phyloP scores from a whole-genome alignment of 2,329 filamentous ascomycete species.

The Diaporthe sp. region DNA sequence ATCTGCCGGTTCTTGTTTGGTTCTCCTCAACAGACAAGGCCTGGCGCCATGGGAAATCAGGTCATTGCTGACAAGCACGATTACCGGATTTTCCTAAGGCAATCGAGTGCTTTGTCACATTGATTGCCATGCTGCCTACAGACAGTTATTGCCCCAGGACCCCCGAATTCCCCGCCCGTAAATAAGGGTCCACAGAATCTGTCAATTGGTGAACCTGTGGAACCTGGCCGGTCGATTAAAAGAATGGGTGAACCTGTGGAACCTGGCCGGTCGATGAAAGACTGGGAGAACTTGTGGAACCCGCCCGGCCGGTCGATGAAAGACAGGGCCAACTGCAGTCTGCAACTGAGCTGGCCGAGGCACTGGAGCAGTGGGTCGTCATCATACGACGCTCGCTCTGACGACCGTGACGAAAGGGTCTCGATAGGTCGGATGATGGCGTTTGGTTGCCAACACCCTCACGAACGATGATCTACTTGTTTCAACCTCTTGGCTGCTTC shows the following conservation, averaged over 20 bases:
- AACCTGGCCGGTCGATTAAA: not conserved
- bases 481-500: not conserved
- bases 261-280: not conserved
- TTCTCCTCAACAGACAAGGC: not conserved
- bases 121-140: not conserved
- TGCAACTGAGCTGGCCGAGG: not conserved
- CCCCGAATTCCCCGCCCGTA: not conserved
- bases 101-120: not conserved
- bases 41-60: slow-evolving; percentile 25
- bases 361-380: not conserved
- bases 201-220: slow-evolving; percentile 8
- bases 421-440: not conserved
- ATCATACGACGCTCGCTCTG: slow-evolving; percentile 7
- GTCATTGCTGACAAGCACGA: slow-evolving; percentile 19
- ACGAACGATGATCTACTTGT: slow-evolving; percentile 10
- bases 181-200: slow-evolving; percentile 22
- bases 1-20: slow-evolving; percentile 10
- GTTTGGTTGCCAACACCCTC: not conserved
- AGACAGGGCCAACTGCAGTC: not conserved
- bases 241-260: not conserved
- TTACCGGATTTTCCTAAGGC: not conserved
- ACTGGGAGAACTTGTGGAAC: not conserved
- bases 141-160: not conserved
- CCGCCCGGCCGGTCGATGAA: not conserved
- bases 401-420: not conserved